Evolutionary conservation across 106 monocot genomes (phyloP).

Genomic region (Allium fistulosum): DNA sequence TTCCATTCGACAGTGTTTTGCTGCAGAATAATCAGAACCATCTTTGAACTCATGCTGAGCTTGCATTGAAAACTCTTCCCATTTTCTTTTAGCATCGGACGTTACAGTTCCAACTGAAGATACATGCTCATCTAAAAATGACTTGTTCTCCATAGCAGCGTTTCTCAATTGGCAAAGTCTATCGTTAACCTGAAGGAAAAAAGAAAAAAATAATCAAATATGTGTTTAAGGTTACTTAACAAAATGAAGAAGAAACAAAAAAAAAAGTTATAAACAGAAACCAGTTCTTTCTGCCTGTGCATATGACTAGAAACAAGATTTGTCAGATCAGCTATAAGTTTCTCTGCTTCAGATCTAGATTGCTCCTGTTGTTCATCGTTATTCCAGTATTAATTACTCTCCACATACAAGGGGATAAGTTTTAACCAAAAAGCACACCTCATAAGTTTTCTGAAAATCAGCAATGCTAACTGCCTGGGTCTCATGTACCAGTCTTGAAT

Average conservation of each 20-base stretch:
- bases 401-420: no score
- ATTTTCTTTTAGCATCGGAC: slow-evolving; percentile 79
- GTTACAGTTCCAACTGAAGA: slow-evolving; percentile 24
- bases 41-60: slow-evolving; percentile 48
- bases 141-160: slow-evolving; percentile 43
- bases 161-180: slow-evolving; percentile 38
- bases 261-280: slow-evolving; percentile 7
- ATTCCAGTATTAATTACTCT: no score
- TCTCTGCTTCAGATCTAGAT: slow-evolving; percentile 59
- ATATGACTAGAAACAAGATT: slow-evolving; percentile 60
- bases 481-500: slow-evolving; percentile 39
- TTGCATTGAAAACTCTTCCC: slow-evolving; percentile 56
- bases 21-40: slow-evolving; percentile 49
- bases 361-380: slow-evolving; percentile 45
- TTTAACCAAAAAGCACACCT: slow-evolving; percentile 29
- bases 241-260: background rate
- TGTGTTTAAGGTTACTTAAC: background rate
- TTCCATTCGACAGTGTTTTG: slow-evolving; percentile 89
- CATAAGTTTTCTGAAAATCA: slow-evolving; percentile 73
- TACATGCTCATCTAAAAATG: slow-evolving; percentile 39
- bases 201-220: background rate
- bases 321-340: slow-evolving; percentile 58
- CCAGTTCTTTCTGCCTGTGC: slow-evolving; percentile 68
- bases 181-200: slow-evolving; percentile 40
- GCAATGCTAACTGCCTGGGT: slow-evolving; percentile 32